A percentile compares a stretch with the other conserved stretches of the same genome.
Conservation (phyloP, 306 rosid species). For the Castanea crenata region DNA sequence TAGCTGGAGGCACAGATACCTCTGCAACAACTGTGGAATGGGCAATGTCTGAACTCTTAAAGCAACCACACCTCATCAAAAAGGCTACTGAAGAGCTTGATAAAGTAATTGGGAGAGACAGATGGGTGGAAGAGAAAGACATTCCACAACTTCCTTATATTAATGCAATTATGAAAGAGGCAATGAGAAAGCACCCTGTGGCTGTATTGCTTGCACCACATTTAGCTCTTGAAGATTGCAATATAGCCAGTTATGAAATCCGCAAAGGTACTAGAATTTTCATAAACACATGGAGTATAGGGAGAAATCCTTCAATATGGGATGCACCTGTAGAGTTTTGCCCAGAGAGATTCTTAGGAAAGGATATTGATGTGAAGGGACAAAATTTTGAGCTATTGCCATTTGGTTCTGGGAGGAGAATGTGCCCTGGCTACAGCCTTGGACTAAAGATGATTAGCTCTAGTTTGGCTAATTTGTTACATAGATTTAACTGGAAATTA, state of each 20-base stretch:
- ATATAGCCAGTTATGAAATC: constrained; percentile 19
- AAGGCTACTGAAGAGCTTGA: constrained; percentile 34
- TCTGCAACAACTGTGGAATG: constrained; percentile 36
- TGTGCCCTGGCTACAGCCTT: constrained; percentile 9
- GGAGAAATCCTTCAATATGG: constrained; percentile 29
- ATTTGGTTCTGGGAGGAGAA: constrained; percentile 41
- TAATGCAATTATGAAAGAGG: constrained; percentile 33
- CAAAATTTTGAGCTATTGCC: constrained; percentile 33
- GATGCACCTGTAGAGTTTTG: constrained; percentile 23
- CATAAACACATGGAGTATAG: constrained; percentile 35
- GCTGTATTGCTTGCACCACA: constrained; percentile 31
- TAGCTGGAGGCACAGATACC: constrained; percentile 41
- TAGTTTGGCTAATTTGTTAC: constrained; percentile 20
- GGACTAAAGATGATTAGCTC: constrained; percentile 6
- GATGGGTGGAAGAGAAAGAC: constrained; percentile 39
- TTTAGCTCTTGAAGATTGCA: constrained; percentile 31
- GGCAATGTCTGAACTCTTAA: constrained; percentile 40
- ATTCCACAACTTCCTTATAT: constrained; percentile 27
- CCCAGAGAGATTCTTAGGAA: constrained; percentile 31
- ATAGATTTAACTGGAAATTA: constrained; percentile 22
- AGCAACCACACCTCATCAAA: constrained; percentile 25
- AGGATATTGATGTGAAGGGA: constrained; percentile 28
- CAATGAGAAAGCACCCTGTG: constrained; percentile 36
- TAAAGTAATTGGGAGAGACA: constrained; percentile 27
- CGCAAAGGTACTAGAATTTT: constrained; percentile 19